Conservation (phyloP, 495 filamentous ascomycete species). For the Penicillium tannophilum region DNA sequence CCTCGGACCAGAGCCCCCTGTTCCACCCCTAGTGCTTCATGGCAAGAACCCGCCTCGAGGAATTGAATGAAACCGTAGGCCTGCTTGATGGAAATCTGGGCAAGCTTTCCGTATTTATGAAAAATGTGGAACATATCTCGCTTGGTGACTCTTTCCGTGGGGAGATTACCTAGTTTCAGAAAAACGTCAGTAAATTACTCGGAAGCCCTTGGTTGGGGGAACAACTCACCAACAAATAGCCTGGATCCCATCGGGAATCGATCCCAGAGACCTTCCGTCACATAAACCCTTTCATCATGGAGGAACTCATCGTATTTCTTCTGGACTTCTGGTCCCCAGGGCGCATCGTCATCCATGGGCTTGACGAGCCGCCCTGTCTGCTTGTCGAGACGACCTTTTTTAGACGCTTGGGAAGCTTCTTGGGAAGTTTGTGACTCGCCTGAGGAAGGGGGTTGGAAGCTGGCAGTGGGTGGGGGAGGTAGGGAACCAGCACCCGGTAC, state of each 20-base stretch:
- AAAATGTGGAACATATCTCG: conserved; percentile 91
- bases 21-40: conserved; percentile 69
- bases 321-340: conserved; percentile 64
- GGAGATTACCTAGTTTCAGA: conserved; percentile 73
- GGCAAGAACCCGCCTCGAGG: conserved; percentile 71
- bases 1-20: conserved; percentile 79
- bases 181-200: conserved; percentile 19
- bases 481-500: conserved; percentile 55
- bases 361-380: conserved; percentile 28
- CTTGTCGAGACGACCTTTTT: conserved; percentile 36
- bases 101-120: conserved; percentile 79
- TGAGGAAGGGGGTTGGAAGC: conserved; percentile 46
- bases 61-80: conserved; percentile 98
- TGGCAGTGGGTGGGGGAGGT: conserved; percentile 57
- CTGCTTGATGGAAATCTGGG: conserved; percentile 95
- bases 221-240: conserved; percentile 83
- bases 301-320: conserved; percentile 83
- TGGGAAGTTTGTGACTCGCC: conserved; percentile 38
- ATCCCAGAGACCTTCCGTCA: conserved; percentile 91
- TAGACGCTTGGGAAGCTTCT: conserved; percentile 33
- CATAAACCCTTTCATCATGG: conserved; percentile 74
- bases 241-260: conserved; percentile 83
- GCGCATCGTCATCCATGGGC: conserved; percentile 48
- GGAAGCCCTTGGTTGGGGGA: neutral
- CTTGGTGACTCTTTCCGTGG: conserved; percentile 90